Conservation (phyloP, 2,329 filamentous ascomycete genomes). For the Epicoccum sorghinum region DNA sequence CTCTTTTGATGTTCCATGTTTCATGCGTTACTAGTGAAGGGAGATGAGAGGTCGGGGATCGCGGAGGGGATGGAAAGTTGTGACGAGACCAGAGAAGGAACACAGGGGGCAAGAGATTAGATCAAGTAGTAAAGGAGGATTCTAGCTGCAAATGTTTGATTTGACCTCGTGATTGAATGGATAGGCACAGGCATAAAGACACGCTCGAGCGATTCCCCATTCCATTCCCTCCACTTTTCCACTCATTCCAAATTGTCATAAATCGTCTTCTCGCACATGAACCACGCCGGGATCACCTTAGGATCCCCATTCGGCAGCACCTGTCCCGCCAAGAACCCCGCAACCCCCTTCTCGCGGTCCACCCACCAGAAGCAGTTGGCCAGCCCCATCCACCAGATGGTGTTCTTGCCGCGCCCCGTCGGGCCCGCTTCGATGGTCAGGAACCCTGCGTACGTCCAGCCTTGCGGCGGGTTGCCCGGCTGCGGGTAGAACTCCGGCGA, state of each 20-base stretch:
- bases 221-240: neutral
- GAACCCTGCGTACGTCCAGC: constrained; percentile 69
- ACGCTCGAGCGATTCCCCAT: too few species aligned
- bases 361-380: constrained; percentile 69
- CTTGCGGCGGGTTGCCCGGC: constrained; percentile 60
- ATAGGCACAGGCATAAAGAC: too few species aligned
- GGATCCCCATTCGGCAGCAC: constrained; percentile 43
- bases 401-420: constrained; percentile 60
- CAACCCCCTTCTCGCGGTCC: constrained; percentile 65
- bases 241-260: constrained; percentile 41
- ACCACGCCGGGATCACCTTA: constrained; percentile 43
- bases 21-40: neutral
- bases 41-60: too few species aligned
- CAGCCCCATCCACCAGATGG: constrained; percentile 64
- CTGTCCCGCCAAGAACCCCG: constrained; percentile 43
- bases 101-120: too few species aligned
- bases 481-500: constrained; percentile 59
- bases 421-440: constrained; percentile 53
- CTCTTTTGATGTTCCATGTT: too few species aligned
- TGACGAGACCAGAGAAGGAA: too few species aligned
- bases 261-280: constrained; percentile 44
- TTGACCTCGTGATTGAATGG: too few species aligned
- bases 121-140: too few species aligned
- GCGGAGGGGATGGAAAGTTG: too few species aligned
- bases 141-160: too few species aligned